A percentile compares a stretch with the other conserved stretches of the same genome.
Evolutionary conservation across 1,284 basidiomycete genomes (phyloP).

Genomic region (Cutaneotrichosporon dermatis): DNA sequence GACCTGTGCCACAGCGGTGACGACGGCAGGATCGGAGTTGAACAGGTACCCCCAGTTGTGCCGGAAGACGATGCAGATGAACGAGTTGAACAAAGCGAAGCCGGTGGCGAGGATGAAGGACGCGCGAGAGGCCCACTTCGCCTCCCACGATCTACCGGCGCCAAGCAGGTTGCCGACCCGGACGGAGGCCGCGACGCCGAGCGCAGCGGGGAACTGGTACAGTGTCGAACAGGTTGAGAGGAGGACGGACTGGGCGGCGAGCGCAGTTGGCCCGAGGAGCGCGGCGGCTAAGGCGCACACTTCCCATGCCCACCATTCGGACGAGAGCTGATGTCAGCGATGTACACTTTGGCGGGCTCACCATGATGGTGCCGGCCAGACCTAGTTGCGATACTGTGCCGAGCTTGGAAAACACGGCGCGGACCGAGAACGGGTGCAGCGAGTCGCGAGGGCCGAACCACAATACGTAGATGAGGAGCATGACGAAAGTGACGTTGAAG

Average conservation of each 20-base stretch:
- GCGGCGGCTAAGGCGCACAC: slow-evolving; percentile 46
- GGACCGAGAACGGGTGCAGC: slow-evolving; percentile 70
- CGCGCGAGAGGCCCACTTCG: slow-evolving; percentile 61
- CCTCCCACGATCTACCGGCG: slow-evolving; percentile 63
- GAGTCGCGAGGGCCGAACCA: slow-evolving; percentile 71
- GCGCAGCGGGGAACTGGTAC: slow-evolving; percentile 77
- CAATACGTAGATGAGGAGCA: slow-evolving; percentile 67
- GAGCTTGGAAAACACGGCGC: slow-evolving; percentile 63
- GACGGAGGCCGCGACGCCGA: slow-evolving; percentile 76
- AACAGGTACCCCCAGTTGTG: slow-evolving; percentile 74
- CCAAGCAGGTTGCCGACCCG: slow-evolving; percentile 80
- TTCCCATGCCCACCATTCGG: slow-evolving; percentile 52
- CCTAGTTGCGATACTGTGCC: slow-evolving; percentile 70
- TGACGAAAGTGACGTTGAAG: slow-evolving; percentile 67
- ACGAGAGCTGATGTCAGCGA: slow-evolving; percentile 43
- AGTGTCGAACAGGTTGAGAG: slow-evolving; percentile 62
- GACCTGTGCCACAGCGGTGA: slow-evolving; percentile 61
- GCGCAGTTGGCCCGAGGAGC: slow-evolving; percentile 48
- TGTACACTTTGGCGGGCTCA: slow-evolving; percentile 40
- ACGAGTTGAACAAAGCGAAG: slow-evolving; percentile 60
- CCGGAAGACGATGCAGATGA: slow-evolving; percentile 67
- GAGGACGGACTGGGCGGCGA: slow-evolving; percentile 55
- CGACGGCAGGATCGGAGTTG: slow-evolving; percentile 68
- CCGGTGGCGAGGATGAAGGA: slow-evolving; percentile 60
- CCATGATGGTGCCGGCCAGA: slow-evolving; percentile 60